Evolutionary conservation across 805 yeast genomes (phyloP), one percentile per base, ranked within the genome.

Genomic region (Monosporozyma aerobia): DNA sequence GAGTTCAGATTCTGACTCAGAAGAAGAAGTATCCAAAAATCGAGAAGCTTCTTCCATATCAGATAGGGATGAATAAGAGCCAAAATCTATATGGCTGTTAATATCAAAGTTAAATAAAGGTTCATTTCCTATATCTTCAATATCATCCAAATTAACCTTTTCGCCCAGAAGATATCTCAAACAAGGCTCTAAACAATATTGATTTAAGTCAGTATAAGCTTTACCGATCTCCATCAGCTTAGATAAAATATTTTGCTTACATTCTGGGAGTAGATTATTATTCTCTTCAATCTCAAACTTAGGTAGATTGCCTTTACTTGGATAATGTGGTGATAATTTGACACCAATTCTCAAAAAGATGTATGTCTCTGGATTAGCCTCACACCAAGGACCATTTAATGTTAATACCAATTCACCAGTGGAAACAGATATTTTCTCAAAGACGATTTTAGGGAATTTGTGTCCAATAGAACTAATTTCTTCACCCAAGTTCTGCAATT

Each of bases 391-490:
- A 0, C 97, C 97, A 57, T 82, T 78, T 50, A 94, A 68, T n/a
- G 95, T 82, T 11, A 94, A 67, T 2, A 82, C 80, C 52, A 90
- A 71, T 32, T 77, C 81, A 43, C 98, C 97, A 0, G 95, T 85
- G 0, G 95, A 81, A 0, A 92, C 95, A 2, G 94, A 83, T 5
- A 94, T 90, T 59, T 82, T 82, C 63, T 92, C 98, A 65, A 94
- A 90, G 1, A 83, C 72, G 3, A 94, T 77, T 59, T 85, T 88
- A 0, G 97, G 96, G 64, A 90, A 90, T 59, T 87, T 87, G 59
- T 85, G 90, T 2, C 96, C 95, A 6, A 90, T 89, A 16, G 80
- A 73, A 57, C 95, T 85, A 1, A 94, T 90, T 67, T 92, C 99
- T 67, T 90, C 97, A 6, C 96, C 97, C 27, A 92, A 68, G 62